Evolutionary conservation across 305 asterid genomes (phyloP).

Genomic region (Plantago coronopus): DNA sequence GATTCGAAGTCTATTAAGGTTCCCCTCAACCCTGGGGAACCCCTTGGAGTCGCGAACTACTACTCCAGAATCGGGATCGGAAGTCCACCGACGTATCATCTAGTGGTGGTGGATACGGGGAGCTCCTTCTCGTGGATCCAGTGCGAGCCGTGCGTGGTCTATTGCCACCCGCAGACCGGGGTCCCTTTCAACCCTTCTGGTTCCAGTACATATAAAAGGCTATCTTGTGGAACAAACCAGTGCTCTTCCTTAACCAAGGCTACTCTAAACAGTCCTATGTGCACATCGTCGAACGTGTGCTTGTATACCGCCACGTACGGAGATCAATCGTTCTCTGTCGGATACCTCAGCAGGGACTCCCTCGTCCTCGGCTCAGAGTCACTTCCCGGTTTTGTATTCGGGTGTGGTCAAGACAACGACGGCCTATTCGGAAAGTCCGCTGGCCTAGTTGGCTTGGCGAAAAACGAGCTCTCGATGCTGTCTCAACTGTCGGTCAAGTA

Average conservation of each 20-base stretch:
- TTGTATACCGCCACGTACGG: constrained; percentile 43
- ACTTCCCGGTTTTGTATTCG: constrained; percentile 36
- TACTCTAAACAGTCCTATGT: constrained; percentile 41
- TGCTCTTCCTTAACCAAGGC: constrained; percentile 40
- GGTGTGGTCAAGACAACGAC: constrained; percentile 50
- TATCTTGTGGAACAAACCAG: constrained; percentile 33
- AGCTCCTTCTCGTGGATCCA: constrained; percentile 60
- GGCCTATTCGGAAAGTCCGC: constrained; percentile 51
- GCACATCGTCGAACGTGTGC: constrained; percentile 38
- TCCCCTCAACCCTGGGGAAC: constrained; percentile 40
- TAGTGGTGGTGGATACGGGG: constrained; percentile 52
- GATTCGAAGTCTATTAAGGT: constrained; percentile 25
- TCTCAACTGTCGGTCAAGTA: constrained; percentile 44
- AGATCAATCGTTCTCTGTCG: constrained; percentile 40
- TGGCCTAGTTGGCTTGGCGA: constrained; percentile 51
- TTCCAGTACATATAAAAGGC: constrained; percentile 34
- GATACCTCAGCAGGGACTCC: constrained; percentile 40
- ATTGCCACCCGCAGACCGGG: constrained; percentile 44
- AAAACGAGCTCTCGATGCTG: constrained; percentile 39
- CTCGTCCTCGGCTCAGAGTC: constrained; percentile 39
- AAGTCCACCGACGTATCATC: constrained; percentile 43
- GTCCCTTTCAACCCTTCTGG: constrained; percentile 36
- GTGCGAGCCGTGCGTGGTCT: constrained; percentile 44
- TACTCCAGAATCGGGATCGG: constrained; percentile 50
- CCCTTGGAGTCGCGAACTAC: constrained; percentile 42